Evolutionary conservation across 2,329 filamentous ascomycete genomes (phyloP), one percentile per base, ranked within the genome.

Genomic region (Amesomyces nigricolor): DNA sequence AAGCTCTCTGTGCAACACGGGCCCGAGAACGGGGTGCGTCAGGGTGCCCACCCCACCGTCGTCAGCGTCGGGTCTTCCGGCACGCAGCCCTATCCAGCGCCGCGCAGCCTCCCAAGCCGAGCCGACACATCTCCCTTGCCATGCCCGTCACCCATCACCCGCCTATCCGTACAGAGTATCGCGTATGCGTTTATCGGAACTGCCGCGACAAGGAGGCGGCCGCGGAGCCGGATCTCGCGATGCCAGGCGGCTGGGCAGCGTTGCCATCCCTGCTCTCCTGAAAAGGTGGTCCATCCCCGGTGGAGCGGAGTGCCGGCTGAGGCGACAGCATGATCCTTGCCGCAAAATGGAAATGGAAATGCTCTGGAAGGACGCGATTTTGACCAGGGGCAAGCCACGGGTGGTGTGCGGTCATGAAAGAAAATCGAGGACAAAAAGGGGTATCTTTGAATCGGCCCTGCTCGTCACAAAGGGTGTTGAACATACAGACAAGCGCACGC

Each of bases 281-380:
- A 59, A 26, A 54, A 56, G 50, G 50, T 43, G 54, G 46, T 46
- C 54, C 54, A 44, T 52, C 17, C 11, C 38, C 30, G 49, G 51
- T 49, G 54, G 54, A 45, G 51, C 30, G 30, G 45, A 43, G 44
- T 29, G 39, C 53, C 54, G 57, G 46, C 32, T 53, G 43, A 37
- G 53, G 53, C 39, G 54, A 48, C 39, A 30, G 14, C 38, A 11
- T 51, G 47, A 58, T 51, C 58, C 55, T 42, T 32, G 52, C 47
- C 50, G 17, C 29, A 14, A 17, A 39, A 37, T 16, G 8, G 5
- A 42, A 19, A 47, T 55, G 38, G 51, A 56, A 60, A 43, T 50
- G 43, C 50, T 51, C 38, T 52, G 46, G 49, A 53, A 55, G 44
- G 16, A 40, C 10, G 32, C 37, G n/a, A 35, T 35, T 11, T 5